These are phyloP conservation scores for Neurospora pannonica DNA, from an alignment of 495 filamentous ascomycete species.

Conservation along the genomic window DNA sequence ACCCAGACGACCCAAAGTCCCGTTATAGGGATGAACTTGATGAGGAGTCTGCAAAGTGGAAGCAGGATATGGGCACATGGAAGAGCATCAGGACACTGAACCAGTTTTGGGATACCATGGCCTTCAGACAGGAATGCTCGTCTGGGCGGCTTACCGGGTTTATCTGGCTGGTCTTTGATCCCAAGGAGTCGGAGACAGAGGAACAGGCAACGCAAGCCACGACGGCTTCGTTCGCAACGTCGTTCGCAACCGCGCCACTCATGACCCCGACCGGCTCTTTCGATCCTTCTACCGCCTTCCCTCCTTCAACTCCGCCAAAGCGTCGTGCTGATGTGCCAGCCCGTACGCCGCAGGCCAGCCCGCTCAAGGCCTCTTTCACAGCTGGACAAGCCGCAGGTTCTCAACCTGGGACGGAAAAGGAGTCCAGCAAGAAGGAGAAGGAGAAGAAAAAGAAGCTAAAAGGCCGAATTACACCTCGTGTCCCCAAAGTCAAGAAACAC, in stretches of 20 bases:
- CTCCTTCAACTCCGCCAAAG: constrained; percentile 27
- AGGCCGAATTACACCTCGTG: constrained; percentile 43
- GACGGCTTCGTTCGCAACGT: neutral
- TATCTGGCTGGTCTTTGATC: constrained; percentile 79
- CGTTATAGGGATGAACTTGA: constrained; percentile 85
- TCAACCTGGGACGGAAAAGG: neutral
- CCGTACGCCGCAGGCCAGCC: constrained; percentile 13
- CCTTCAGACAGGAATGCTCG: constrained; percentile 90
- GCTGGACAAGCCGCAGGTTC: neutral
- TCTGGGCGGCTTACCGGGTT: constrained; percentile 87
- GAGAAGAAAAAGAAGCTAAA: constrained; percentile 37
- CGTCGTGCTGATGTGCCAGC: constrained; percentile 10
- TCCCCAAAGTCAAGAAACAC: constrained; percentile 49
- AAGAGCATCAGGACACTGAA: constrained; percentile 71
- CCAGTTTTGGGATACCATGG: constrained; percentile 98
- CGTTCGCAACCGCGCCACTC: neutral
- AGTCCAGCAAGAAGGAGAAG: constrained; percentile 7
- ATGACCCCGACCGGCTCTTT: constrained; percentile 18
- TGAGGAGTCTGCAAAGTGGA: constrained; percentile 43
- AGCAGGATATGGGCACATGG: constrained; percentile 57
- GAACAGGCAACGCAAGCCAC: neutral
- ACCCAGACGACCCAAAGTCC: constrained; percentile 93
- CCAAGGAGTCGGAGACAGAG: constrained; percentile 3
- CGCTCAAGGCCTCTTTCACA: constrained; percentile 9
- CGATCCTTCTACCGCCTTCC: constrained; percentile 9